These are phyloP conservation scores for Misopates orontium DNA, from an alignment of 257 asterid genomes.

Conservation along the genomic window DNA sequence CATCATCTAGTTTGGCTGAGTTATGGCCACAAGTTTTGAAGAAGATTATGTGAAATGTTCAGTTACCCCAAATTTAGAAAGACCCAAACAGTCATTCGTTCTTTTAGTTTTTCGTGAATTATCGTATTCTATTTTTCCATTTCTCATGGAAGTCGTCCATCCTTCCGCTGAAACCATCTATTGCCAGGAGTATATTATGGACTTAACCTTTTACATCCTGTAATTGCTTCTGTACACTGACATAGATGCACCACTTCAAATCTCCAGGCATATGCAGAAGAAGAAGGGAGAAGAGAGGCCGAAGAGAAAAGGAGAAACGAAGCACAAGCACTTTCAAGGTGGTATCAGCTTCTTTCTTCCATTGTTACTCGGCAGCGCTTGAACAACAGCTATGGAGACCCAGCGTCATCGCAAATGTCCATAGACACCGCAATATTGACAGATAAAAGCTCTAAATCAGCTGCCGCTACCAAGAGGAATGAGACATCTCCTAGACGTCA, in stretches of 20 bases:
- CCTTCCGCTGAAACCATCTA: neutral
- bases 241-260: neutral
- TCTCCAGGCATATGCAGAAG: conserved; percentile 80
- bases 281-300: conserved; percentile 73
- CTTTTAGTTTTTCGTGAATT: no score
- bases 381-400: conserved; percentile 57
- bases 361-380: conserved; percentile 75
- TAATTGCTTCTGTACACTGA: neutral
- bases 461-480: conserved; percentile 22
- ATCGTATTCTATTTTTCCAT: no score
- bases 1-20: no score
- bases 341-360: conserved; percentile 98
- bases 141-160: no score
- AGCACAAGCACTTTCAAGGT: conserved; percentile 75
- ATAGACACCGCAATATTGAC: conserved; percentile 31
- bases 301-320: conserved; percentile 64
- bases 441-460: conserved; percentile 24
- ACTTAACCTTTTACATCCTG: neutral
- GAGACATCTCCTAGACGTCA: conserved; percentile 24
- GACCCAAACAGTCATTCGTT: no score
- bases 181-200: neutral
- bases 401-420: conserved; percentile 34
- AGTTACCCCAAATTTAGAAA: no score
- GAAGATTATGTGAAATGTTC: no score
- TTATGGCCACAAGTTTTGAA: no score